phyloP scores from a whole-genome alignment of 2,329 filamentous ascomycete genomes.

The Alternaria sp. region DNA sequence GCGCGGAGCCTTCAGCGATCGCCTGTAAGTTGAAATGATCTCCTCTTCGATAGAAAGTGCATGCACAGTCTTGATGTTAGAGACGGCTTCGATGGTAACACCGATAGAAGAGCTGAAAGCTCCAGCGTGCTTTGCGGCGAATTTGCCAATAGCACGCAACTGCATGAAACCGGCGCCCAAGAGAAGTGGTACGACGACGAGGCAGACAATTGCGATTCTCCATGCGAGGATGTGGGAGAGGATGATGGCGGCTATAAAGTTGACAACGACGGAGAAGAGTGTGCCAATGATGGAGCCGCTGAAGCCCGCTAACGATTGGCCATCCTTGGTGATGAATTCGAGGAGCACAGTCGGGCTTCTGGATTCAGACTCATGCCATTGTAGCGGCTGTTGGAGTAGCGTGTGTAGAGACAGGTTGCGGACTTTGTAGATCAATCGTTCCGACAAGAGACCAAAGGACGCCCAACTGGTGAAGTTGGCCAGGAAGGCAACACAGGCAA shows the following conservation, averaged over 20 bases:
- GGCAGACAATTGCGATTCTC: constrained; percentile 76
- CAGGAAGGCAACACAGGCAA: constrained; percentile 65
- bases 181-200: constrained; percentile 72
- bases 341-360: constrained; percentile 68
- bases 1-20: constrained; percentile 55
- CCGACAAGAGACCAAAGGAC: constrained; percentile 64
- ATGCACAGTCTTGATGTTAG: constrained; percentile 60
- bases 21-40: constrained; percentile 53
- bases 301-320: constrained; percentile 70
- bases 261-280: constrained; percentile 70
- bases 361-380: constrained; percentile 73
- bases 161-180: constrained; percentile 74
- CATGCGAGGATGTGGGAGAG: constrained; percentile 75
- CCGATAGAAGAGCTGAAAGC: constrained; percentile 60
- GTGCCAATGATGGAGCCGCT: constrained; percentile 75
- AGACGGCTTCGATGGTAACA: constrained; percentile 60
- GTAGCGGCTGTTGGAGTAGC: constrained; percentile 69
- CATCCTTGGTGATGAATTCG: constrained; percentile 73
- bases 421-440: constrained; percentile 69
- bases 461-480: constrained; percentile 68
- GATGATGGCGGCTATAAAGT: constrained; percentile 71
- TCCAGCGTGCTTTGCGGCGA: constrained; percentile 62
- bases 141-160: constrained; percentile 65
- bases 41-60: constrained; percentile 60
- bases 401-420: constrained; percentile 70